Base-by-base conservation (phyloP, 1,284 basidiomycete species). In the Irpex sp. region DNA sequence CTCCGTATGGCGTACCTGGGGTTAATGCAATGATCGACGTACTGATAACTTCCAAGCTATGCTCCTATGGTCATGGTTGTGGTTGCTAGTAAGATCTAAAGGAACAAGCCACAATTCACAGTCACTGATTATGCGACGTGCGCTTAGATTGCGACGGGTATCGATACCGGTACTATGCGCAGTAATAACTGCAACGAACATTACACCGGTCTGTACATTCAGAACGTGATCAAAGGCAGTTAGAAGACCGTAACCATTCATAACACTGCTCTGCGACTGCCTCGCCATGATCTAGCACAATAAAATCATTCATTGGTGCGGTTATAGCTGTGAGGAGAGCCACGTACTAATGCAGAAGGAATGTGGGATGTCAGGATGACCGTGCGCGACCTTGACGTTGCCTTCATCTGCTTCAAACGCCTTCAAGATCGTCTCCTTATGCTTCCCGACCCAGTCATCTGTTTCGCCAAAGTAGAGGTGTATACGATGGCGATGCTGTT, bases 281-380 rank as follows among this genome's bases (percentile, higher is more conserved):
- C 60, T 82, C 76, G 8, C 82, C 75, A 65, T 87, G 83, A 69
- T 82, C 85, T 86, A 59, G 21, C 17, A 50, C 2, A 17, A 21
- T 26, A 31, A n/a, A 31, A 33, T 33, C 19, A 13, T 35, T 15
- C n/a, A 19, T 21, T 43, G 55, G 19, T 60, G 35, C 54, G 13
- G 15, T 43, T 26, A 9, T 73, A 35, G 6, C 6, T 33, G 31
- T 9, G 13, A 35, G 2, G 33, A 8, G 19, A 26, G n/a, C 11
- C 33, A 43, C 82, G 66, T 68, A 88, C 85, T 82, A 57, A 89
- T 84, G 67, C 85, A 88, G 69, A 88, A 89, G 4, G 84, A 81
- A 68, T 89, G 88, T 4, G 83, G 86, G 57, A 88, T 77, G 43
- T 77, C 79, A 6, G 70, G 67, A 9, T 71, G 69, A 0, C 79